Conservation (phyloP, 495 filamentous ascomycete genomes). For the Tuber magnatum region DNA sequence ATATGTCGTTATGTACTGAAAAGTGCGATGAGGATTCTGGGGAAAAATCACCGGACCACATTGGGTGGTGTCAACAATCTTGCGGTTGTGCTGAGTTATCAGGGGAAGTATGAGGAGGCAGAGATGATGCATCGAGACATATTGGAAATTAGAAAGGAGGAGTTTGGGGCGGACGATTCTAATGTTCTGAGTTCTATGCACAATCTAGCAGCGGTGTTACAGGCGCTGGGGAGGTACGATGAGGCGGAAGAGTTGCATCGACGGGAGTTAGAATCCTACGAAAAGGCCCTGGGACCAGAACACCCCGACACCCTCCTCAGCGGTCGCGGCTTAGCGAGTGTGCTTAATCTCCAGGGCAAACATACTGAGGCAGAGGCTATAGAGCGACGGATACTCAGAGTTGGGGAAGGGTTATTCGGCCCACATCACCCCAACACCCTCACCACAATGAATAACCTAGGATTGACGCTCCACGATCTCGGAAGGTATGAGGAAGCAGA, state of each 20-base stretch:
- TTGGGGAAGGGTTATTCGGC: neutral
- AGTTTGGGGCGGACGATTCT: neutral
- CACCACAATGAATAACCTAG: neutral
- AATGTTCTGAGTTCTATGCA: neutral
- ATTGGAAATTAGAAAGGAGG: neutral
- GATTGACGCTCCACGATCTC: neutral
- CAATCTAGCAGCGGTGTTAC: neutral
- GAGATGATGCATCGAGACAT: neutral
- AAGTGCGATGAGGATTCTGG: conserved; percentile 6
- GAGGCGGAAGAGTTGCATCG: conserved; percentile 18
- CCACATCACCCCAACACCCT: neutral
- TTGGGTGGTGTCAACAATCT: conserved; percentile 29
- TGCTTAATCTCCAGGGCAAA: neutral
- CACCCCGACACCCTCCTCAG: neutral
- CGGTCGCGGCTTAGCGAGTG: neutral
- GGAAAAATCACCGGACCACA: conserved; percentile 11
- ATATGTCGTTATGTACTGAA: neutral
- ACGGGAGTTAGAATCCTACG: neutral
- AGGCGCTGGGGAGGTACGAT: neutral
- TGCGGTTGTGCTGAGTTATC: conserved; percentile 30
- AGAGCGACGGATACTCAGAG: neutral
- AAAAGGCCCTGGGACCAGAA: neutral
- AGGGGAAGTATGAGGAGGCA: neutral
- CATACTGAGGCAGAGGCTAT: neutral
- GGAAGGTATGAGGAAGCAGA: neutral